These are phyloP conservation scores for Aureobasidium namibiae DNA, from an alignment of 2,329 filamentous ascomycete species.

Conservation along the genomic window DNA sequence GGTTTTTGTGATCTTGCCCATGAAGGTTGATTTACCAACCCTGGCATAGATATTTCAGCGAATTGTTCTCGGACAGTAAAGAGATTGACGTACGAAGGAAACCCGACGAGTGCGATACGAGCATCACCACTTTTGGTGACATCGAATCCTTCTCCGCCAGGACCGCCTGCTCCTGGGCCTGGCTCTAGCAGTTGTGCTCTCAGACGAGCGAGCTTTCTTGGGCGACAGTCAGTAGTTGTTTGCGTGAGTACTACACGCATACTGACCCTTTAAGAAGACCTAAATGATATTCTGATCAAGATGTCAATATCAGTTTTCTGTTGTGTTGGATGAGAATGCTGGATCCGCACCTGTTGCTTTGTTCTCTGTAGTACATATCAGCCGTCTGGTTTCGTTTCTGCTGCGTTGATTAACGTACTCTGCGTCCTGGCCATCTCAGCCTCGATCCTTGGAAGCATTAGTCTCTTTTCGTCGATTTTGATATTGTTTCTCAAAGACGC, in stretches of 20 bases:
- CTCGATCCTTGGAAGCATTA: slow-evolving; percentile 65
- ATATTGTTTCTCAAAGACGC: slow-evolving; percentile 17
- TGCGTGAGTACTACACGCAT: neutral
- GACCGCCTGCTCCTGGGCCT: slow-evolving; percentile 65
- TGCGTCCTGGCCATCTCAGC: slow-evolving; percentile 99
- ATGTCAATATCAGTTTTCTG: slow-evolving; percentile 26
- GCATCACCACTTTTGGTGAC: slow-evolving; percentile 96
- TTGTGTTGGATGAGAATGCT: neutral
- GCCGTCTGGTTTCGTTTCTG: slow-evolving; percentile 16
- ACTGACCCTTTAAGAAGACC: slow-evolving; percentile 90
- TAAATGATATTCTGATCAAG: slow-evolving; percentile 79
- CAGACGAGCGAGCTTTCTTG: slow-evolving; percentile 87
- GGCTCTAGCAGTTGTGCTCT: slow-evolving; percentile 92
- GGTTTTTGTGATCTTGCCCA: slow-evolving; percentile 98
- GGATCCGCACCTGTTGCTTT: slow-evolving; percentile 81
- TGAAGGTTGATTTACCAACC: slow-evolving; percentile 94
- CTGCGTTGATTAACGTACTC: slow-evolving; percentile 52
- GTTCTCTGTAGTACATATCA: slow-evolving; percentile 61
- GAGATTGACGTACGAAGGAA: slow-evolving; percentile 56
- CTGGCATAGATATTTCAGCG: neutral
- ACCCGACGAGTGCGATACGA: slow-evolving; percentile 94
- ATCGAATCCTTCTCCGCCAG: slow-evolving; percentile 72
- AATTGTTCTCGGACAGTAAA: neutral
- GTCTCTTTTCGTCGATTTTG: neutral
- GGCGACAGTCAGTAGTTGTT: slow-evolving; percentile 19